Percentiles rank a stretch among this genome's conserved stretches.
Evolutionary conservation across 75 land plant species (phyloP).

Genomic region (Chamaecyparis obtusa): DNA sequence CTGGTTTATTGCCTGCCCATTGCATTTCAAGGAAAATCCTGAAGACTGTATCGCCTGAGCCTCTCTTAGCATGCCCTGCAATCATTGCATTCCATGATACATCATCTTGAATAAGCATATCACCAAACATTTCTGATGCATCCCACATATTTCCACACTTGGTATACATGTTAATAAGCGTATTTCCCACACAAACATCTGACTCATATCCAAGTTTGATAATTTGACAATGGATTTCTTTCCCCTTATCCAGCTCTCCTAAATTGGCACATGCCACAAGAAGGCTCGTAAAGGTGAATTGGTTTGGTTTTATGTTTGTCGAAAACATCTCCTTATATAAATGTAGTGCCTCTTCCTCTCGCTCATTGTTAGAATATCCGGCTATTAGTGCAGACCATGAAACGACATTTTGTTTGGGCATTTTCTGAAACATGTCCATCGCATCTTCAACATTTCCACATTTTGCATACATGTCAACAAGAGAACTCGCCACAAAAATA

Average conservation of each 20-base stretch:
- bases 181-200: constrained; percentile 29
- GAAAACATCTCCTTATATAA: constrained; percentile 51
- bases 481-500: constrained; percentile 29
- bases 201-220: constrained; percentile 31
- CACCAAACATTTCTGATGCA: constrained; percentile 34
- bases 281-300: constrained; percentile 39
- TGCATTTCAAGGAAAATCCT: constrained; percentile 29
- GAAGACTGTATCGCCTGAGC: constrained; percentile 21
- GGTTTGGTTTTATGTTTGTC: constrained; percentile 31
- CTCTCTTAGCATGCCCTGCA: constrained; percentile 44
- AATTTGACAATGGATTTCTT: constrained; percentile 36
- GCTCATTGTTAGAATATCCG: constrained; percentile 48
- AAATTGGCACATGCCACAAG: constrained; percentile 43
- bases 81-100: constrained; percentile 50
- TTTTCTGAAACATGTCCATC: constrained; percentile 27
- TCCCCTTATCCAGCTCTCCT: constrained; percentile 22
- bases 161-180: constrained; percentile 40
- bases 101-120: constrained; percentile 23
- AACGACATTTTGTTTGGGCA: constrained; percentile 37
- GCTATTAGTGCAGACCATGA: constrained; percentile 73
- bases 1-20: constrained; percentile 16
- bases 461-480: constrained; percentile 61
- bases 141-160: constrained; percentile 24
- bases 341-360: constrained; percentile 20
- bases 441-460: constrained; percentile 50